Evolutionary conservation across 371 early-diverging fungal species (phyloP).

Genomic region (Mortierella sp.): DNA sequence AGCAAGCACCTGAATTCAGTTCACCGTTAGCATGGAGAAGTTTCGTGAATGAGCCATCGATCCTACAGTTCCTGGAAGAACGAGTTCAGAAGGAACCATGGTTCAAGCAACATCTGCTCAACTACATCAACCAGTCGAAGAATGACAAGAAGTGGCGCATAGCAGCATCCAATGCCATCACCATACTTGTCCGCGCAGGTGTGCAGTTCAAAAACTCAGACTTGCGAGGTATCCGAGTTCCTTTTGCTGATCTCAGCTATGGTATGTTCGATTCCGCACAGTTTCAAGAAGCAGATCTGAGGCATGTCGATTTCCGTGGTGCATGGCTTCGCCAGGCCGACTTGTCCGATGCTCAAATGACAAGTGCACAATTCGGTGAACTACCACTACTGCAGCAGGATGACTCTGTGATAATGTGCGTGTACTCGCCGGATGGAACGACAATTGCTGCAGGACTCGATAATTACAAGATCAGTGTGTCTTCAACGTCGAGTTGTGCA

Average conservation of each 20-base stretch:
- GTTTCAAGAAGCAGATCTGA: background rate
- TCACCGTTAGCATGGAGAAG: background rate
- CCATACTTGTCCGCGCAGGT: constrained; percentile 5
- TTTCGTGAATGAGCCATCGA: background rate
- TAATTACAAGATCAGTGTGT: too few species aligned
- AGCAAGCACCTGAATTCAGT: too few species aligned
- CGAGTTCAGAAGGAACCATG: background rate
- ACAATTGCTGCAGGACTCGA: too few species aligned
- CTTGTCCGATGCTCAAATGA: too few species aligned
- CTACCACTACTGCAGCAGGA: too few species aligned
- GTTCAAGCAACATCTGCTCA: background rate
- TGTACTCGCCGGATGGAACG: too few species aligned
- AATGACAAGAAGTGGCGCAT: background rate
- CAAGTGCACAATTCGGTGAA: too few species aligned
- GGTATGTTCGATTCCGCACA: constrained; percentile 8
- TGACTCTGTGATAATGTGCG: too few species aligned
- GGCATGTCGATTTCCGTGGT: too few species aligned
- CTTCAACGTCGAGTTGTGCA: too few species aligned
- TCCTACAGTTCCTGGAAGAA: background rate
- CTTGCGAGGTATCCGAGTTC: constrained; percentile 8
- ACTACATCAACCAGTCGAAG: background rate
- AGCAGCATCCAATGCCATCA: constrained; percentile 14
- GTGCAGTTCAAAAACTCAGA: background rate
- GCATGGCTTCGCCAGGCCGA: too few species aligned
- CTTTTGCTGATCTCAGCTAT: constrained; percentile 6